phyloP scores from a whole-genome alignment of 164 flowering plant species.

The Sextonia rubra region DNA sequence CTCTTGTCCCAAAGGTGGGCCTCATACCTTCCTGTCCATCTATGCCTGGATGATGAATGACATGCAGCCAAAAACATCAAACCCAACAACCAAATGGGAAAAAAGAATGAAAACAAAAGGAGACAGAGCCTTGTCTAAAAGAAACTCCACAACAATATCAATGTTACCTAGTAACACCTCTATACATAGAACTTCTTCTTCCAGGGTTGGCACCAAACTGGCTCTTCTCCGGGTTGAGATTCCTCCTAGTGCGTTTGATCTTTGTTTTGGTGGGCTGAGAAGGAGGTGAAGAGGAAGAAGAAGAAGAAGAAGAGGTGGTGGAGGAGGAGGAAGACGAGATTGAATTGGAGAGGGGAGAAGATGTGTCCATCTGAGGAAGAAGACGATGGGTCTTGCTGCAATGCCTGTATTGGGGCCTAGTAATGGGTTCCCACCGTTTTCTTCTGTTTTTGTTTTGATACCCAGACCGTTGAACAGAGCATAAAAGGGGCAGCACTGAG shows the following conservation, averaged over 20 bases:
- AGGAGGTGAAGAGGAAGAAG: conserved; percentile 13
- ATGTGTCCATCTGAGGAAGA: background rate
- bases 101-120: background rate
- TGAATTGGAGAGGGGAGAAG: background rate
- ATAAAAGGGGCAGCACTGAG: background rate
- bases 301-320: conserved; percentile 24
- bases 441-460: background rate
- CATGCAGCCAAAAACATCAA: conserved; percentile 22
- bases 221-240: conserved; percentile 9
- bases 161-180: conserved; percentile 38
- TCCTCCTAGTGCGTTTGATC: conserved; percentile 1
- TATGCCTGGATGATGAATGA: conserved; percentile 51
- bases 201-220: conserved; percentile 6
- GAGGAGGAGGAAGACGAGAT: background rate
- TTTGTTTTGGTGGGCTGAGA: background rate
- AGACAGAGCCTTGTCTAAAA: too few species aligned
- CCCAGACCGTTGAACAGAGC: background rate
- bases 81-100: background rate
- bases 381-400: background rate
- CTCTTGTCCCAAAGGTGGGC: conserved; percentile 97
- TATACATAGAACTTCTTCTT: conserved; percentile 72
- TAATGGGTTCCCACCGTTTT: background rate
- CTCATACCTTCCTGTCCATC: conserved; percentile 95
- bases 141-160: background rate
- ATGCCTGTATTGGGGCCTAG: background rate